These are phyloP conservation scores for Fagus crenata DNA, from an alignment of 306 rosid species.

Conservation along the genomic window DNA sequence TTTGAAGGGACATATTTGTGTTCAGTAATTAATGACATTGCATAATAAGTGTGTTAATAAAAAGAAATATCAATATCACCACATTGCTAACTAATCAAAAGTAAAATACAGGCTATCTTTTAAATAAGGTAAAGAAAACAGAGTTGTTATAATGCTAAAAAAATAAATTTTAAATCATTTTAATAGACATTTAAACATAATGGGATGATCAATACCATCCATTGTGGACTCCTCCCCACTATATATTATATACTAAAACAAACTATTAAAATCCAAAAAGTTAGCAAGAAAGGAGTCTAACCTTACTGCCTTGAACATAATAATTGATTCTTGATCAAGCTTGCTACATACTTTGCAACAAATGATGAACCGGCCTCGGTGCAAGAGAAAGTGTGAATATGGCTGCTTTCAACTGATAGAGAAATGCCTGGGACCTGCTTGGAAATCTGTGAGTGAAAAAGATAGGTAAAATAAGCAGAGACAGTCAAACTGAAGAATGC, in stretches of 20 bases:
- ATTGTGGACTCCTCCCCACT: neutral
- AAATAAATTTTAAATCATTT: neutral
- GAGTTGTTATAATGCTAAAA: neutral
- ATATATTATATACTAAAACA: neutral
- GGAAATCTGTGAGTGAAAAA: slow-evolving; percentile 52
- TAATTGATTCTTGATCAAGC: slow-evolving; percentile 55
- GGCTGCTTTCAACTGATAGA: slow-evolving; percentile 59
- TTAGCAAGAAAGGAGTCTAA: slow-evolving; percentile 20
- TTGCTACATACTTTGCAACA: slow-evolving; percentile 79
- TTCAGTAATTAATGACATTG: neutral
- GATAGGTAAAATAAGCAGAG: slow-evolving; percentile 10
- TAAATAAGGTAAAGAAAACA: neutral
- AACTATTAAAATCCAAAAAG: neutral
- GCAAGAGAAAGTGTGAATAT: slow-evolving; percentile 73
- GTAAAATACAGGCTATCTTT: neutral
- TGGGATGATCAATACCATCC: neutral
- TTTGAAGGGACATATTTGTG: neutral
- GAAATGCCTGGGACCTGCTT: slow-evolving; percentile 66
- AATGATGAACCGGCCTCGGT: slow-evolving; percentile 75
- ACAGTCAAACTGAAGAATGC: slow-evolving; percentile 26
- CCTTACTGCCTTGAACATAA: slow-evolving; percentile 37
- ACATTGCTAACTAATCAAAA: neutral
- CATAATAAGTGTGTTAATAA: neutral
- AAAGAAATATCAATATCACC: neutral
- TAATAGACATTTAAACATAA: neutral